These are phyloP conservation scores for Colletotrichum abscissum DNA, from an alignment of 2,329 filamentous ascomycete species.

Conservation along the genomic window DNA sequence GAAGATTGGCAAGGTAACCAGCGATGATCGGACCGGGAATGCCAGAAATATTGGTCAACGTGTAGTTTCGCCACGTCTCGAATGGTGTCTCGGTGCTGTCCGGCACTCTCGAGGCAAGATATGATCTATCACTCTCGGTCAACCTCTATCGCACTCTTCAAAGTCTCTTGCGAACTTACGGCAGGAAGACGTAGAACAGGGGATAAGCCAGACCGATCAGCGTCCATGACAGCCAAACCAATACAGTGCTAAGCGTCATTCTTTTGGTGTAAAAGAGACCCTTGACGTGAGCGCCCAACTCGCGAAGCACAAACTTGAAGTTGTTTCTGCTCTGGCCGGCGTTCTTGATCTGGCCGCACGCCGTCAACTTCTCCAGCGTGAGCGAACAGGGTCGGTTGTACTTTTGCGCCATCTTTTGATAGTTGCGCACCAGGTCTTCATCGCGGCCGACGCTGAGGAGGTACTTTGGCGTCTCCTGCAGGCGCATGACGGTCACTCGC, in stretches of 20 bases:
- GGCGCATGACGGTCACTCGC: conserved; percentile 63
- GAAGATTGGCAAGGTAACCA: conserved; percentile 71
- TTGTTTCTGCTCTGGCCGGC: conserved; percentile 44
- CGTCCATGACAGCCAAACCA: conserved; percentile 78
- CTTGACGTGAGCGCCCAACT: conserved; percentile 61
- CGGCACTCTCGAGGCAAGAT: conserved; percentile 21
- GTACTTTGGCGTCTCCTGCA: conserved; percentile 71
- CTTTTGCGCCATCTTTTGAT: conserved; percentile 50
- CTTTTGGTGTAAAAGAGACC: conserved; percentile 73
- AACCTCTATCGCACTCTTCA: background rate
- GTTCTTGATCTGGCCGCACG: conserved; percentile 54
- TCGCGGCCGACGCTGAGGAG: conserved; percentile 64
- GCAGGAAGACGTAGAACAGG: conserved; percentile 80
- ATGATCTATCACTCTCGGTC: background rate
- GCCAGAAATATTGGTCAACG: conserved; percentile 73
- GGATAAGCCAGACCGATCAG: conserved; percentile 80
- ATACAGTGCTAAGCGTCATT: conserved; percentile 68
- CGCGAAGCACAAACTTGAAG: conserved; percentile 11
- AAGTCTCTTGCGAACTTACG: conserved; percentile 48
- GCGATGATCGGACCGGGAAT: conserved; percentile 79
- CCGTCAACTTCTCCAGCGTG: conserved; percentile 54
- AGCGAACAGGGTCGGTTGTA: conserved; percentile 53
- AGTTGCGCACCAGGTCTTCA: conserved; percentile 57
- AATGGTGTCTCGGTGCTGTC: conserved; percentile 8
- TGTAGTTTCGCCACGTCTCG: conserved; percentile 79